Conservation (phyloP, 257 asterid species). For the Primulina eburnea region DNA sequence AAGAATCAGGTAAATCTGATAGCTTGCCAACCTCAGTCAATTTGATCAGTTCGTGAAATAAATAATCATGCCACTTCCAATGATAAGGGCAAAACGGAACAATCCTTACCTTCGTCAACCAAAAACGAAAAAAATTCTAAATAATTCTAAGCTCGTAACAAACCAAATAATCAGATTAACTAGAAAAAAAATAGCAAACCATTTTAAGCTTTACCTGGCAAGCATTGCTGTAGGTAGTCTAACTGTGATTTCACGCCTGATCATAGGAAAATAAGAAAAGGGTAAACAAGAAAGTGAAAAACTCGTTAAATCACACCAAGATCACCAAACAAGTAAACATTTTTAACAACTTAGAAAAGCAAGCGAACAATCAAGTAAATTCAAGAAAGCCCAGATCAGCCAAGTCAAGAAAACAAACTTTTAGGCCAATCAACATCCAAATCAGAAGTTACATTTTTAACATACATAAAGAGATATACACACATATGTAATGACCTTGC, state of each 20-base stretch:
- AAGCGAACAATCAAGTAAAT: slow-evolving; percentile 28
- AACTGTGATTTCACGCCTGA: slow-evolving; percentile 88
- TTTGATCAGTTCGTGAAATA: background rate
- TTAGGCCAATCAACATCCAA: slow-evolving; percentile 25
- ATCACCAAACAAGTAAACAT: slow-evolving; percentile 21
- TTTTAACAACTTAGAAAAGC: slow-evolving; percentile 18
- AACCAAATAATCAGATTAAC: background rate
- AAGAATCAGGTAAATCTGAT: background rate
- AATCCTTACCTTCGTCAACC: background rate
- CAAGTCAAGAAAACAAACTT: slow-evolving; percentile 29
- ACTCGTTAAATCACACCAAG: slow-evolving; percentile 22
- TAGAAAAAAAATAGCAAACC: slow-evolving; percentile 2
- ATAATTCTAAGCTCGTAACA: background rate
- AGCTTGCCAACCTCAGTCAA: background rate
- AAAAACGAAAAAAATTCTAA: background rate
- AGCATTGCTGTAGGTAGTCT: slow-evolving; percentile 90
- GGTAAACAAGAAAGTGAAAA: slow-evolving; percentile 5
- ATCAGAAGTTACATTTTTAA: slow-evolving; percentile 10
- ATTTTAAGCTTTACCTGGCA: slow-evolving; percentile 62
- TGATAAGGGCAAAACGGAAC: background rate
- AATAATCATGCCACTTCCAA: background rate
- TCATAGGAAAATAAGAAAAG: slow-evolving; percentile 19
- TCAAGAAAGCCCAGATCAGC: slow-evolving; percentile 42
- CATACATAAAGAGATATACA: background rate
- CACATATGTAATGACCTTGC: slow-evolving; percentile 50